These are phyloP conservation scores for Leptographium galeiforme DNA, from an alignment of 2,329 filamentous ascomycete genomes.

Conservation along the genomic window DNA sequence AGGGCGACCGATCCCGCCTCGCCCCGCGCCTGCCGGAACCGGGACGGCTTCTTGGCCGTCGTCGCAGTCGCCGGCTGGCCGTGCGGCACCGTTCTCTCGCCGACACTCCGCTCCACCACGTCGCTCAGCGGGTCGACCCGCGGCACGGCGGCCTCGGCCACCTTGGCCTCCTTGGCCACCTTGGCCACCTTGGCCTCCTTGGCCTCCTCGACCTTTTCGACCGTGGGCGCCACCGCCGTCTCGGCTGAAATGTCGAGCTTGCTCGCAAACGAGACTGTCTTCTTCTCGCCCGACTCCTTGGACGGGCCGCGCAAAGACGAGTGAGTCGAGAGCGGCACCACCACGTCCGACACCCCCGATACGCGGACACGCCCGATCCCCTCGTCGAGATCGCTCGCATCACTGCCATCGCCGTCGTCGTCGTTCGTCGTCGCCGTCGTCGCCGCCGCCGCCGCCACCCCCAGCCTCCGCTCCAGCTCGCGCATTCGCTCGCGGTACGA, in stretches of 20 bases:
- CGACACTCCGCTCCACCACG: constrained; percentile 16
- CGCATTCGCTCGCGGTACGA: constrained; percentile 74
- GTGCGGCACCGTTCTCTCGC: neutral
- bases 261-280: constrained; percentile 71
- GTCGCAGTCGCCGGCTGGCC: constrained; percentile 5
- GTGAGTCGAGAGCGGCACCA: too few species aligned
- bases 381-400: constrained; percentile 21
- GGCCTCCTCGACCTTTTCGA: constrained; percentile 1
- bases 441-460: constrained; percentile 31
- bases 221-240: neutral
- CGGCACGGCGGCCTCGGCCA: neutral
- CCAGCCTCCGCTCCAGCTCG: constrained; percentile 65
- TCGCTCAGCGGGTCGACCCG: constrained; percentile 12
- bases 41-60: constrained; percentile 30
- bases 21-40: constrained; percentile 34
- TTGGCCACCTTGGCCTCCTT: constrained; percentile 1
- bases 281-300: constrained; percentile 26
- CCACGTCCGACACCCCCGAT: constrained; percentile 17
- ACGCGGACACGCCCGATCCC: constrained; percentile 45
- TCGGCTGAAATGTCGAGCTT: constrained; percentile 53
- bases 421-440: constrained; percentile 3
- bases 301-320: constrained; percentile 4
- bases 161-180: neutral
- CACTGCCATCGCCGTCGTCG: neutral
- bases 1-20: too few species aligned